Evolutionary conservation across 148 eudicot genomes (phyloP), one percentile per base, ranked within the genome.

Genomic region (Limonium bicolor): DNA sequence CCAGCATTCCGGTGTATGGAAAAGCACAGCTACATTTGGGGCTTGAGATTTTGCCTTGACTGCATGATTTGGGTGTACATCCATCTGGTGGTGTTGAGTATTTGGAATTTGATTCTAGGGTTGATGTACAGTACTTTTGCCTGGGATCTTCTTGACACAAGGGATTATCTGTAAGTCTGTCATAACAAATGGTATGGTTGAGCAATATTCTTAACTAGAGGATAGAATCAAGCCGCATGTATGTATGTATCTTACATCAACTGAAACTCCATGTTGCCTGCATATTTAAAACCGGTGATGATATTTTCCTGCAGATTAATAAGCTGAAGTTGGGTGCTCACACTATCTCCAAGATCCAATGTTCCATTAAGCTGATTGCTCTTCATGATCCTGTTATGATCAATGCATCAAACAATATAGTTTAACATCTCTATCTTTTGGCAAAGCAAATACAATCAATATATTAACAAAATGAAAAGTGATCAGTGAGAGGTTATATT

Each of bases 21-120:
- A 23, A 68, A 43, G 66, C 82, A 36, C 93, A 82, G 6, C 37
- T 48, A 58, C 93, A 82, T 11, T 27, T 68, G 19, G 93, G 93
- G 51, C 93, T 77, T 20, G 74, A 51, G 24, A 74, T 20, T 65
- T 71, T 54, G 28, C 60, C 60, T 8, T 63, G 51, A 32, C 43
- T 46, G 54, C 93, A 77, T n/a, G 28, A 16, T 36, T 27, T 14
- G 2, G 63, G 60, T 17, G 49, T 32, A 55, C 93, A 77, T 11
- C 74, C 48, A 12, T 38, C 30, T n/a, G 32, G 51, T 15, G 70
- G 64, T 37, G 82, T 73, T 25, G 76, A 41, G 51, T 73, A 68
- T 12, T 64, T 34, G 8, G 53, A 9, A 18, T 36, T 56, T 29
- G 70, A 24, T 19, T 30, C 50, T 9, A 54, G 51, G 14, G 70